A percentile compares a stretch with the other conserved stretches of the same genome.
Conservation (phyloP, 129 eudicot genomes). For the Ambrosia artemisiifolia region DNA sequence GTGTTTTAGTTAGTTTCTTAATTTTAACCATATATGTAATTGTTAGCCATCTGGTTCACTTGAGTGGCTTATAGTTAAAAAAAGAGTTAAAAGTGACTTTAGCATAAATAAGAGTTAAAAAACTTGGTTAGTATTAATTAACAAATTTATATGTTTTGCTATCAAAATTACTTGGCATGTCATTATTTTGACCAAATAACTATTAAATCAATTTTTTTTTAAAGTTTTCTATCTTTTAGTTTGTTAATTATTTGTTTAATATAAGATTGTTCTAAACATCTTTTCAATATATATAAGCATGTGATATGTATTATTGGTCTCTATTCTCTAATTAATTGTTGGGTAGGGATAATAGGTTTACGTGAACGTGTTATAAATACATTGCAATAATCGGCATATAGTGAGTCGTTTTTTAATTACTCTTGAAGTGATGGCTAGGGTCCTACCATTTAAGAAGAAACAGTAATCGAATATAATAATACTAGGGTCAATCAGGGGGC, state of each 20-base stretch:
- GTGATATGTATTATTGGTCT: not conserved
- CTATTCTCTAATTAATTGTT: constrained; percentile 4
- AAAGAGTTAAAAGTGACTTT: no score
- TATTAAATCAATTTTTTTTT: no score
- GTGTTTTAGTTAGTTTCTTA: no score
- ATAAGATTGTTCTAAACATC: not conserved
- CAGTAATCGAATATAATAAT: not conserved
- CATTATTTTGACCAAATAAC: no score
- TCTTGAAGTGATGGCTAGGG: constrained; percentile 16
- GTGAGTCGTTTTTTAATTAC: constrained; percentile 2
- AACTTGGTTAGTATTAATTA: no score
- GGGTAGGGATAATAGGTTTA: constrained; percentile 3
- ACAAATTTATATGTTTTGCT: no score
- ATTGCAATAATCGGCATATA: constrained; percentile 14
- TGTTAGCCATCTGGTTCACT: no score
- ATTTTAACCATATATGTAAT: no score
- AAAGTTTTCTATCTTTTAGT: no score
- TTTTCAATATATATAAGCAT: not conserved
- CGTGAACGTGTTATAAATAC: not conserved
- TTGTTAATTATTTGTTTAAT: not conserved
- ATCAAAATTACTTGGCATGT: no score
- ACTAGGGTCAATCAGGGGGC: constrained; percentile 5
- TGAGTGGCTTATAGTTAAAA: no score
- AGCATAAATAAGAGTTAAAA: no score
- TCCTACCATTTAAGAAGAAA: not conserved